Conservation (phyloP, 129 eudicot genomes). For the Centrapalus pauciflorus region DNA sequence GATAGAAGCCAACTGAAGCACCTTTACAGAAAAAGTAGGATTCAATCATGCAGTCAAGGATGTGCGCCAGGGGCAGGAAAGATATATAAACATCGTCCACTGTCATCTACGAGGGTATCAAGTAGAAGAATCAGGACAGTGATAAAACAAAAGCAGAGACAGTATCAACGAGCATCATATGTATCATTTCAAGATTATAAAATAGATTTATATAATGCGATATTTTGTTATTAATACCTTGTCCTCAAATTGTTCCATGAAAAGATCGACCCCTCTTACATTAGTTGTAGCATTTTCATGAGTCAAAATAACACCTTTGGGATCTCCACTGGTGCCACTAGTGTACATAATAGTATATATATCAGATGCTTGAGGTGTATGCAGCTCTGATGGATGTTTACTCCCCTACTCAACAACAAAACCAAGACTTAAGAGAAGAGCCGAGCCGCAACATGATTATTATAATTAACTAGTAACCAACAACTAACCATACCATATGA, state of each 20-base stretch:
- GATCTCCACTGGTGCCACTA: conserved; percentile 97
- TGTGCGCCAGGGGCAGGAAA: conserved; percentile 93
- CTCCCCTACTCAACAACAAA: conserved; percentile 47
- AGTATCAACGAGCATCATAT: no score
- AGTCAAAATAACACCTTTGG: conserved; percentile 89
- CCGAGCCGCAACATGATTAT: conserved; percentile 30
- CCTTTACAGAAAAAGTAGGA: conserved; percentile 85
- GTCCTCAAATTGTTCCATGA: conserved; percentile 92
- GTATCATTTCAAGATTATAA: no score
- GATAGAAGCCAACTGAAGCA: conserved; percentile 95
- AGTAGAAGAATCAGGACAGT: not conserved
- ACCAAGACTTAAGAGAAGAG: not conserved
- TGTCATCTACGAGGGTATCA: conserved; percentile 53
- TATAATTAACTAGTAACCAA: conserved; percentile 22
- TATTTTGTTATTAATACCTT: conserved; percentile 55
- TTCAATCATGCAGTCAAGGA: conserved; percentile 93
- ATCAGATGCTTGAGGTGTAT: conserved; percentile 56
- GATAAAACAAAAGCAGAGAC: not conserved
- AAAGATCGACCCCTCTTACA: conserved; percentile 73
- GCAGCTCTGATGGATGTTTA: conserved; percentile 41
- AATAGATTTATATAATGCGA: no score
- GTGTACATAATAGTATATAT: conserved; percentile 96
- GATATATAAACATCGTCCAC: conserved; percentile 86
- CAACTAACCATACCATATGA: conserved; percentile 72
- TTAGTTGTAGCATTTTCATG: conserved; percentile 56